Base-by-base conservation (phyloP, 805 yeast genomes). In the Wickerhamomyces bovis region DNA sequence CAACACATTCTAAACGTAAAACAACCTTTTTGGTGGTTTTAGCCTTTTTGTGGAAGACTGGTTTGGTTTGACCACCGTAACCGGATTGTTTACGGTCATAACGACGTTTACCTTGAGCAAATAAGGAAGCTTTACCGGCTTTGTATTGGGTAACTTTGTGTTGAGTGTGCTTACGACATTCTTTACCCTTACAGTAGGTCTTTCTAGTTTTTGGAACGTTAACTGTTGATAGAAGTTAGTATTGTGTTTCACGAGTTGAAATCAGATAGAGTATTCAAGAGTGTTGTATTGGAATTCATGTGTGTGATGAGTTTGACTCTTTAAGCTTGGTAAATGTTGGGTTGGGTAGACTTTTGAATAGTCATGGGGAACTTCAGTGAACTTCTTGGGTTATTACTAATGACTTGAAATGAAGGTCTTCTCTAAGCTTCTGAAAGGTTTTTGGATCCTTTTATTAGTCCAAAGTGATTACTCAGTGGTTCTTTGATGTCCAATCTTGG, bases 1-100 rank as follows among this genome's bases (percentile, higher is more conserved):
- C 81, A 67, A 90, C 89, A 87, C 99, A 94, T 83, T 94, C 99
- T 72, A 94, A 85, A 82, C 97, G 92, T 73, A 94, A 85, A 62
- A 94, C 99, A 74, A 94, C 96, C 87, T 94, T 94, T 89, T 94
- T 94, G 83, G 99, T 94, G 66, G 98, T 94, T 89, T 94, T 94
- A 69, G 99, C 99, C 79, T 94, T 94, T 88, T 94, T 94, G 87
- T 89, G 98, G 97, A 94, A 94, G 79, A 94, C 85, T 73, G 84
- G 99, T 83, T 89, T 94, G 79, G 99, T 94, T 82, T 94, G 99
- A 88, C 99, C 99, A 88, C 99, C 99, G 80, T 83, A 94, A 89
- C 99, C 99, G 69, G 86, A 73, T 82, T 94, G 99, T 80, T 94
- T 94, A 80, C 99, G 96, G 92, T 94, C 99, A 82, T 94, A 94